Conservation (phyloP, 495 filamentous ascomycete species). For the Penicillium robsamsonii region DNA sequence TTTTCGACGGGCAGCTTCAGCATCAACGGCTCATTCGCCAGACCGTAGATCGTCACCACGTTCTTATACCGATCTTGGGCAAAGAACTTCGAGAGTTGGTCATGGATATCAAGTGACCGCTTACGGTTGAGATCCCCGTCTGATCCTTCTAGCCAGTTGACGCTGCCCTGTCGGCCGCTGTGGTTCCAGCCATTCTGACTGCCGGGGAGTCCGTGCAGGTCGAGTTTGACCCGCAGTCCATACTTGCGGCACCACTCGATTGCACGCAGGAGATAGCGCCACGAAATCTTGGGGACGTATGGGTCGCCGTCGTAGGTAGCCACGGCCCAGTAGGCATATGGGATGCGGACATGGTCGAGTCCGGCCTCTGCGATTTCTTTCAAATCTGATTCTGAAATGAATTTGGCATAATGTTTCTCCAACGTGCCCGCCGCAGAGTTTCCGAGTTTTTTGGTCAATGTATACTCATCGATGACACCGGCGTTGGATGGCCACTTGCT, state of each 20-base stretch:
- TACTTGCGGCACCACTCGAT: constrained; percentile 95
- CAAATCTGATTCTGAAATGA: constrained; percentile 81
- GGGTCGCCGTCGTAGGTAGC: constrained; percentile 82
- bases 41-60: constrained; percentile 78
- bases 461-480: constrained; percentile 85
- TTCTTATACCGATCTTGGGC: constrained; percentile 82
- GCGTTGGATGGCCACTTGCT: constrained; percentile 56
- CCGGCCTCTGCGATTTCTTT: constrained; percentile 81
- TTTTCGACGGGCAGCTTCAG: constrained; percentile 53
- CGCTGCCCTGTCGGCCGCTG: constrained; percentile 67
- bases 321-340: constrained; percentile 94
- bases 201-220: constrained; percentile 81
- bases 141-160: constrained; percentile 79
- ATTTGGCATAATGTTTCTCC: constrained; percentile 87
- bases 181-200: constrained; percentile 93
- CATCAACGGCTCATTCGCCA: constrained; percentile 87
- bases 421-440: constrained; percentile 56
- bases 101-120: constrained; percentile 77
- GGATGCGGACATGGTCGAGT: constrained; percentile 94
- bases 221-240: constrained; percentile 90
- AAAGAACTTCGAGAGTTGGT: constrained; percentile 79
- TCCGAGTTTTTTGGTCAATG: constrained; percentile 68
- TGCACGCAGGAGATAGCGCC: constrained; percentile 89
- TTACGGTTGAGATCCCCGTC: constrained; percentile 60
- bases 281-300: constrained; percentile 81